Percentiles rank a stretch among this genome's conserved stretches.
Evolutionary conservation across 2,329 filamentous ascomycete genomes (phyloP).

Genomic region (Penicillium crustosum): DNA sequence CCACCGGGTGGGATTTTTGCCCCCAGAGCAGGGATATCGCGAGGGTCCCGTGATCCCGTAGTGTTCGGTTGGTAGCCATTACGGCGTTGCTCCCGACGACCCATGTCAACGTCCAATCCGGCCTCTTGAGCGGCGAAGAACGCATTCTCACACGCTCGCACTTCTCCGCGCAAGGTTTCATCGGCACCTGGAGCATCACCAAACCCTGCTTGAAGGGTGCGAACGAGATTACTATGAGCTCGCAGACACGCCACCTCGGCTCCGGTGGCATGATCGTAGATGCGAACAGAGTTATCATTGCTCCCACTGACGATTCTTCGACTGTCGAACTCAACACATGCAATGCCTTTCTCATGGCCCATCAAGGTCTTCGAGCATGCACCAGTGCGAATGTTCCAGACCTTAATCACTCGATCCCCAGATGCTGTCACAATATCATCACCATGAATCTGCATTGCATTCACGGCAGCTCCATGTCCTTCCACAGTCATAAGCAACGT

Average conservation of each 20-base stretch:
- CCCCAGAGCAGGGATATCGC: slow-evolving; percentile 72
- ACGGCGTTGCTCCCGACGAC: slow-evolving; percentile 51
- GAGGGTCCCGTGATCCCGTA: slow-evolving; percentile 71
- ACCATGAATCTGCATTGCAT: slow-evolving; percentile 86
- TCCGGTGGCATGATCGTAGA: slow-evolving; percentile 83
- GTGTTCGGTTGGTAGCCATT: slow-evolving; percentile 55
- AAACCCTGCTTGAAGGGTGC: slow-evolving; percentile 93
- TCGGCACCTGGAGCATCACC: slow-evolving; percentile 81
- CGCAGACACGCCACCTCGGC: slow-evolving; percentile 86
- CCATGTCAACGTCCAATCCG: slow-evolving; percentile 43
- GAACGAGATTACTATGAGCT: slow-evolving; percentile 79
- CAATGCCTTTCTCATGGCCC: slow-evolving; percentile 92
- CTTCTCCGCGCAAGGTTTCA: slow-evolving; percentile 71
- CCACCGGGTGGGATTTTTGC: slow-evolving; percentile 88
- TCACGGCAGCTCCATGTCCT: slow-evolving; percentile 88
- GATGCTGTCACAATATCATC: slow-evolving; percentile 91
- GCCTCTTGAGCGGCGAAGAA: slow-evolving; percentile 63
- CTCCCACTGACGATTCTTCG: slow-evolving; percentile 92
- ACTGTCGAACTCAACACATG: slow-evolving; percentile 95
- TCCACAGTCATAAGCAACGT: slow-evolving; percentile 75
- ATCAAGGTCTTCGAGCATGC: slow-evolving; percentile 73
- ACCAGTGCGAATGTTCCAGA: slow-evolving; percentile 87
- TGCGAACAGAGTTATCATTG: slow-evolving; percentile 92
- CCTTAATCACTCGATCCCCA: slow-evolving; percentile 87
- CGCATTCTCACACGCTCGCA: slow-evolving; percentile 68